Evolutionary conservation across 768 basidiomycete genomes (phyloP).

Genomic region (Suillus occidentalis): DNA sequence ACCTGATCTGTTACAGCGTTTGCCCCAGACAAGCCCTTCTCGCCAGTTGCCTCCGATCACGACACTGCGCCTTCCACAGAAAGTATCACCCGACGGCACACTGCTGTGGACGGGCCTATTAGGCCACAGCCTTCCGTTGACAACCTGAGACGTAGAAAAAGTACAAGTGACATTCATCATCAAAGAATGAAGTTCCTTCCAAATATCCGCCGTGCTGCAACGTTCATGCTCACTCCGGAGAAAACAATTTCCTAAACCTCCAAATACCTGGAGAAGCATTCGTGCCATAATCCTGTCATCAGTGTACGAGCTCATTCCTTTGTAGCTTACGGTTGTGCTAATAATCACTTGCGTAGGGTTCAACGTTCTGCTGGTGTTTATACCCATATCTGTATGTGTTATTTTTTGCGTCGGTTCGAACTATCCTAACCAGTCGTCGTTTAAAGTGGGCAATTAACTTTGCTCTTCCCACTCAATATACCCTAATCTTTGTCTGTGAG

Average conservation of each 20-base stretch:
- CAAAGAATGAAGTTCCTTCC: slow-evolving; percentile 15
- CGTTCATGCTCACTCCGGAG: slow-evolving; percentile 36
- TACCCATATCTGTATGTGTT: slow-evolving; percentile 61
- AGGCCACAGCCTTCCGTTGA: not conserved
- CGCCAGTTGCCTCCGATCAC: not conserved
- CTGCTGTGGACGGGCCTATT: not conserved
- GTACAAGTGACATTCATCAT: not conserved
- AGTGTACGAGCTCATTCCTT: slow-evolving; percentile 42
- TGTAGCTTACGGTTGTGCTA: not conserved
- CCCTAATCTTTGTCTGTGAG: slow-evolving; percentile 74
- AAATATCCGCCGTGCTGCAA: slow-evolving; percentile 20
- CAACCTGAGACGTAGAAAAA: not conserved
- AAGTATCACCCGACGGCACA: not conserved
- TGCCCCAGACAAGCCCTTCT: not conserved
- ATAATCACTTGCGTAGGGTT: slow-evolving; percentile 45
- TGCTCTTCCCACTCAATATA: slow-evolving; percentile 48
- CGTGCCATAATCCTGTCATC: slow-evolving; percentile 55
- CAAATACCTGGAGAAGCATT: slow-evolving; percentile 46
- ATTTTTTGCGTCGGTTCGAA: not conserved
- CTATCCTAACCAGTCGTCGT: slow-evolving; percentile 6
- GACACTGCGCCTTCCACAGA: not conserved
- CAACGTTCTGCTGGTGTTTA: slow-evolving; percentile 69
- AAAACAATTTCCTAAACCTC: slow-evolving; percentile 42
- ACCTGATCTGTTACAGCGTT: not conserved
- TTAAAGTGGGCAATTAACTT: slow-evolving; percentile 74